Percentiles rank a stretch among this genome's conserved stretches.
Conservation (phyloP, 225 moss, liverwort and hornwort species). For the Sphagnum contortum region DNA sequence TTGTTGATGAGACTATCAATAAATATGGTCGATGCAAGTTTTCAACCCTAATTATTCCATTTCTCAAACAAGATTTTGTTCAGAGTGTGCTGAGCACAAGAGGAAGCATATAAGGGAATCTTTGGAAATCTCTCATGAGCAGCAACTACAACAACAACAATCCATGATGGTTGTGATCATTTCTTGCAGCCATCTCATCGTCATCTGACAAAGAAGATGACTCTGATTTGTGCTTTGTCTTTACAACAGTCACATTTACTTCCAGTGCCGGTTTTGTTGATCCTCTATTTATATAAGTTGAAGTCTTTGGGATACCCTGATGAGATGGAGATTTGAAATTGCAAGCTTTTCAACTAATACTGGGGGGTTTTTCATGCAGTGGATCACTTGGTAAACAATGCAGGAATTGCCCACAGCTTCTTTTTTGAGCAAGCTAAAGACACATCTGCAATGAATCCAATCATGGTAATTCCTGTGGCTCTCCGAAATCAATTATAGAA, state of each 20-base stretch:
- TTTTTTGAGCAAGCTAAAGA: conserved; percentile 24
- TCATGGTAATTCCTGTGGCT: conserved; percentile 13
- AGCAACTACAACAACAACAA: neutral
- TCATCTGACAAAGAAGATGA: too few species aligned
- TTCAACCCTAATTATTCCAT: neutral
- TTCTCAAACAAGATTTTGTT: neutral
- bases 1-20: conserved; percentile 31
- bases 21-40: conserved; percentile 35
- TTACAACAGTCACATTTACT: neutral
- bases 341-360: too few species aligned
- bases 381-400: conserved; percentile 50
- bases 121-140: neutral
- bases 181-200: neutral
- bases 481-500: too few species aligned
- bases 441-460: neutral
- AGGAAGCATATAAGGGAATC: too few species aligned
- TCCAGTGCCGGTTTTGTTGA: neutral
- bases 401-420: conserved; percentile 27
- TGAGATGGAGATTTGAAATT: too few species aligned
- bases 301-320: too few species aligned
- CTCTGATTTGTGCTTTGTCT: too few species aligned
- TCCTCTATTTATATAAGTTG: too few species aligned
- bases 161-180: neutral
- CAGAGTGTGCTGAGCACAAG: too few species aligned
- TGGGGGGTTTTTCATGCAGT: conserved; percentile 12